Percentiles rank a stretch among this genome's conserved stretches.
Evolutionary conservation across 2,329 filamentous ascomycete species (phyloP).

Genomic region (Balansia obtecta): DNA sequence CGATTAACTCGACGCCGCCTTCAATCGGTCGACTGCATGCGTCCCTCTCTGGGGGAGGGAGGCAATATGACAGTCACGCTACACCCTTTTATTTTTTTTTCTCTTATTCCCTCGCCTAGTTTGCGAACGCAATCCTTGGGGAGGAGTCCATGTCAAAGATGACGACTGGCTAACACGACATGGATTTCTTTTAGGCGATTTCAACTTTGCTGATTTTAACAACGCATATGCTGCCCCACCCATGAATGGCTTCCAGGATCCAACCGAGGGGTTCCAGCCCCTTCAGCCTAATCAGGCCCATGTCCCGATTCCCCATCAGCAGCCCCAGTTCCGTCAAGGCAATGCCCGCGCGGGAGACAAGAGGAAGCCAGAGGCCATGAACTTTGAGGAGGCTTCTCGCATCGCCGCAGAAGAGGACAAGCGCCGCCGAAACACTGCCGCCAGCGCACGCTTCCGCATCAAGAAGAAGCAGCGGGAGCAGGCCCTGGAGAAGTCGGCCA

Average conservation of each 20-base stretch:
- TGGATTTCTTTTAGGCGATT: constrained; percentile 41
- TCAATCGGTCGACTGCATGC: background rate
- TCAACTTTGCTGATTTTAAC: constrained; percentile 42
- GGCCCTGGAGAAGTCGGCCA: constrained; percentile 67
- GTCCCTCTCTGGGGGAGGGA: background rate
- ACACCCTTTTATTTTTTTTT: no score
- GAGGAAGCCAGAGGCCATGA: constrained; percentile 35
- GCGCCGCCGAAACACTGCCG: constrained; percentile 77
- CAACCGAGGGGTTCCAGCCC: constrained; percentile 30
- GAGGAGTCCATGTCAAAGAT: background rate
- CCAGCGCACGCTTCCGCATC: constrained; percentile 76
- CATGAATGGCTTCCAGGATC: constrained; percentile 28
- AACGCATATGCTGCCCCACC: constrained; percentile 38
- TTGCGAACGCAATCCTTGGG: background rate
- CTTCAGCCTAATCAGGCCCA: constrained; percentile 39
- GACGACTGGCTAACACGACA: constrained; percentile 5
- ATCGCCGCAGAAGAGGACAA: constrained; percentile 79
- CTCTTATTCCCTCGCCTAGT: background rate
- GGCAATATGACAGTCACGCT: background rate
- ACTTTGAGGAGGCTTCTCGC: constrained; percentile 59
- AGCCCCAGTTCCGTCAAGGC: constrained; percentile 19
- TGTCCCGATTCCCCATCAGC: constrained; percentile 26
- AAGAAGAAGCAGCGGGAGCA: constrained; percentile 96
- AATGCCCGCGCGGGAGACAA: constrained; percentile 27
- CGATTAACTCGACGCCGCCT: background rate